Conservation (phyloP, 140 eudicot species). For the Cichorium intybus region DNA sequence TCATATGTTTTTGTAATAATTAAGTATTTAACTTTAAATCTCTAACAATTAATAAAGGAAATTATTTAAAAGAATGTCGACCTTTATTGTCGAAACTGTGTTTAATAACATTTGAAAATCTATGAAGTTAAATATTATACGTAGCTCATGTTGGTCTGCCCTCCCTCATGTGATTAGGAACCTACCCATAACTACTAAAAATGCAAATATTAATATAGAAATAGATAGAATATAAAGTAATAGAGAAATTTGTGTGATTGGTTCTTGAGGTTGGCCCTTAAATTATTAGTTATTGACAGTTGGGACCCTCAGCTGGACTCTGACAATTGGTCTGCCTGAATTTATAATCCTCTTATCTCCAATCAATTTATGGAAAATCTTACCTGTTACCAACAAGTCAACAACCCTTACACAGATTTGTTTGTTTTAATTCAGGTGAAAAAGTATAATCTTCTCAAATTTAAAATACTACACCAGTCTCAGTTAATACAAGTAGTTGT, state of each 20-base stretch:
- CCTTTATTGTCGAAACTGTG: too few relatives aligned
- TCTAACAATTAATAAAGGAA: too few relatives aligned
- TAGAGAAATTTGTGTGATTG: constrained; percentile 1
- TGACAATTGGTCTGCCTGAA: constrained; percentile 27
- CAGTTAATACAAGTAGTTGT: neutral
- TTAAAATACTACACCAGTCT: neutral
- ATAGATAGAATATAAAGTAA: neutral
- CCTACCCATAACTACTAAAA: constrained; percentile 20
- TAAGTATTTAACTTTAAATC: too few relatives aligned
- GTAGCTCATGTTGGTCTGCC: constrained; percentile 2
- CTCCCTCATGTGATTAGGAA: constrained; percentile 12
- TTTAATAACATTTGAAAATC: too few relatives aligned
- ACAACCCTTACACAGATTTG: constrained; percentile 26
- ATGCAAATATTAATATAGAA: neutral
- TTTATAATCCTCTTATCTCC: constrained; percentile 20
- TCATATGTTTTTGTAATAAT: too few relatives aligned
- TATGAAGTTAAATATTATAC: too few relatives aligned
- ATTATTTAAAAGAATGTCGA: too few relatives aligned
- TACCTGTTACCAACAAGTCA: constrained; percentile 37
- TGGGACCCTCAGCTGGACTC: constrained; percentile 33
- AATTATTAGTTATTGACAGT: constrained; percentile 26
- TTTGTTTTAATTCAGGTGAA: constrained; percentile 32
- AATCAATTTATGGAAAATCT: constrained; percentile 17
- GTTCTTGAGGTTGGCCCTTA: constrained; percentile 13
- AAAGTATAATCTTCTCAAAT: constrained; percentile 13